Evolutionary conservation across 768 basidiomycete genomes (phyloP), one percentile per base, ranked within the genome.

Genomic region (Tulasnella sp.): DNA sequence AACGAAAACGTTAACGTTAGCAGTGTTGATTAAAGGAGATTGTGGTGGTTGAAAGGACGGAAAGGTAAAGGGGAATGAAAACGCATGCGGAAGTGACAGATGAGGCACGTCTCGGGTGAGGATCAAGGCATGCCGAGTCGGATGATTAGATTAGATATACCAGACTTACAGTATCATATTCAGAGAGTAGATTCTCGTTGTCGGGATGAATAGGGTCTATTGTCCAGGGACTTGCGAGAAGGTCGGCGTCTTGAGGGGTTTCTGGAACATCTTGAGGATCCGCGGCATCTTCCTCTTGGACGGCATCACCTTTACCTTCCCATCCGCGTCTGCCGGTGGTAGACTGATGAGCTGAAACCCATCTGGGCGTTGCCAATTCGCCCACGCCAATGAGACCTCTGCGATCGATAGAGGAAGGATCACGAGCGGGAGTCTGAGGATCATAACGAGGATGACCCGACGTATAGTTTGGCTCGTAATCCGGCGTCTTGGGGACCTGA

Each of bases 361-460:
- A 99, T 55, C 91, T 77, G 42, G 95, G 95, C n/a, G 95, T 99
- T 16, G 90, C 71, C 28, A 98, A 76, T 66, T 99, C 95, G 32
- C 95, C 95, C 4, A 98, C 85, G 22, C 95, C 95, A 47, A 98
- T 78, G 34, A 98, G 77, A 32, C 79, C 83, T 15, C 78, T 74
- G 53, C 95, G 74, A 68, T 98, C 91, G 55, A 90, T 89, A 58
- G 69, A 64, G 19, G 84, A 77, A 19, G 84, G 82, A 67, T 89
- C 81, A 53, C 76, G 74, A 29, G 74, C 79, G 7, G 87, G 87
- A 0, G 86, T 85, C 15, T 54, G 55, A 9, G 55, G 55, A 5
- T 56, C 55, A 29, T 31, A 25, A 12, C 40, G 16, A 47, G 29
- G 57, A n/a, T n/a, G n/a, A n/a, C n/a, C n/a, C n/a, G n/a, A n/a